phyloP scores from a whole-genome alignment of 1,139 yeast genomes.

The Pichiaceae sp. region DNA sequence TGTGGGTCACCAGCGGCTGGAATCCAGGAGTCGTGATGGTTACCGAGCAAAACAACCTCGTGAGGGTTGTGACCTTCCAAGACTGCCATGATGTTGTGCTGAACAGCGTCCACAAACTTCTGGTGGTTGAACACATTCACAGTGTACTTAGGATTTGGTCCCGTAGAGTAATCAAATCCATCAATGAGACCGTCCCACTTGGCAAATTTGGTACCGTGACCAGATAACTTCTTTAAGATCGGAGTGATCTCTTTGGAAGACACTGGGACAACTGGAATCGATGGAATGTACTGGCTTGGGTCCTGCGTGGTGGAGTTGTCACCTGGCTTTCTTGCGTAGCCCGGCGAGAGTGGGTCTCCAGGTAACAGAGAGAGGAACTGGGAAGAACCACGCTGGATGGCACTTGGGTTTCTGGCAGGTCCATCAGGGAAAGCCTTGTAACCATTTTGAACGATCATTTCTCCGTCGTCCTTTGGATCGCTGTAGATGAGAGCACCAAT shows the following conservation, averaged over 20 bases:
- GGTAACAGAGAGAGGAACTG: slow-evolving; percentile 70
- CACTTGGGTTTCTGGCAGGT: slow-evolving; percentile 59
- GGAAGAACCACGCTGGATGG: slow-evolving; percentile 79
- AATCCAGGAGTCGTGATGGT: slow-evolving; percentile 72
- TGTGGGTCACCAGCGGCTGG: slow-evolving; percentile 68
- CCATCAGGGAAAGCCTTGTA: slow-evolving; percentile 56
- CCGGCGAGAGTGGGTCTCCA: slow-evolving; percentile 90
- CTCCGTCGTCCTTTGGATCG: slow-evolving; percentile 62
- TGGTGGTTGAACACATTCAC: slow-evolving; percentile 48
- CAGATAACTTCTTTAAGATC: slow-evolving; percentile 43
- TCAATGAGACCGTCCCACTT: slow-evolving; percentile 35
- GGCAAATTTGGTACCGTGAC: slow-evolving; percentile 36
- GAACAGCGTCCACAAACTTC: slow-evolving; percentile 49
- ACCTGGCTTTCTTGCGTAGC: slow-evolving; percentile 56
- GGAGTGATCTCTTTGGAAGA: slow-evolving; percentile 51
- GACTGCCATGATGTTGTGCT: slow-evolving; percentile 50
- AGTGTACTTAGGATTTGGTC: slow-evolving; percentile 44
- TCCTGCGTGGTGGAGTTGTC: slow-evolving; percentile 51
- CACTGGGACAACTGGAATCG: slow-evolving; percentile 57
- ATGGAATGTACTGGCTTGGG: slow-evolving; percentile 43
- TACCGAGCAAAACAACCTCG: slow-evolving; percentile 53
- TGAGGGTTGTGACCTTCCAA: slow-evolving; percentile 40
- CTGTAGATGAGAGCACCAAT: slow-evolving; percentile 51
- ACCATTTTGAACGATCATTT: slow-evolving; percentile 39
- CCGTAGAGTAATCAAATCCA: slow-evolving; percentile 43